A percentile compares a stretch with the other conserved stretches of the same genome.
Conservation (phyloP, 208 protist genomes). For the Trichomonas tenax region DNA sequence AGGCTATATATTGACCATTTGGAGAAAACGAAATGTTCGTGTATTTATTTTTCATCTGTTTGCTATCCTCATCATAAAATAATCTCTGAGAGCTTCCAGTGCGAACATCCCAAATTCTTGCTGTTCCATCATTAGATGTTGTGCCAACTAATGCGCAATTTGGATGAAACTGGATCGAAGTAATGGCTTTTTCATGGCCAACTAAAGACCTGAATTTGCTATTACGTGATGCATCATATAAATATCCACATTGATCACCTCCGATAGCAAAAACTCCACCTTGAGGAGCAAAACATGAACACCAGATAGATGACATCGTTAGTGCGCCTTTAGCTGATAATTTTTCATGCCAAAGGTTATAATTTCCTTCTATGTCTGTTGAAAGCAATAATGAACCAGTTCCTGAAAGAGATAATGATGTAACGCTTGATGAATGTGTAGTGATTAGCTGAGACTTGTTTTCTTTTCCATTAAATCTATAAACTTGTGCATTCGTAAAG, state of each 20-base stretch:
- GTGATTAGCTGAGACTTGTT: not conserved
- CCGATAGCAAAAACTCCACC: not conserved
- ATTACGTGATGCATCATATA: not conserved
- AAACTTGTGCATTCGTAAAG: not conserved
- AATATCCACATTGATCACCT: not conserved
- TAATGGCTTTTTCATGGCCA: not conserved
- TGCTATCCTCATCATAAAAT: not conserved
- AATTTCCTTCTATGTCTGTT: not conserved
- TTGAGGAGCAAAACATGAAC: conserved; percentile 16
- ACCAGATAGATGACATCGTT: not conserved
- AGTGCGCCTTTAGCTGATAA: not conserved
- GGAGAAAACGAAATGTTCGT: not conserved
- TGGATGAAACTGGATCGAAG: not conserved
- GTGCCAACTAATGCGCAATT: not conserved
- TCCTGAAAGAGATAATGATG: not conserved
- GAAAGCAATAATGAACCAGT: not conserved
- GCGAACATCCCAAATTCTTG: not conserved
- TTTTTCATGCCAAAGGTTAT: not conserved
- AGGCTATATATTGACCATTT: not conserved
- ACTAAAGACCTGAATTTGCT: not conserved
- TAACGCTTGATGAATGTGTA: not conserved
- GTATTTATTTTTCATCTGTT: not conserved
- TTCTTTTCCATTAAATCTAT: not conserved
- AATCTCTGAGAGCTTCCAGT: not conserved
- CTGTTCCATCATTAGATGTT: not conserved